Evolutionary conservation across 331 rosid species (phyloP), one percentile per base, ranked within the genome.

Genomic region (Quercus phellos): DNA sequence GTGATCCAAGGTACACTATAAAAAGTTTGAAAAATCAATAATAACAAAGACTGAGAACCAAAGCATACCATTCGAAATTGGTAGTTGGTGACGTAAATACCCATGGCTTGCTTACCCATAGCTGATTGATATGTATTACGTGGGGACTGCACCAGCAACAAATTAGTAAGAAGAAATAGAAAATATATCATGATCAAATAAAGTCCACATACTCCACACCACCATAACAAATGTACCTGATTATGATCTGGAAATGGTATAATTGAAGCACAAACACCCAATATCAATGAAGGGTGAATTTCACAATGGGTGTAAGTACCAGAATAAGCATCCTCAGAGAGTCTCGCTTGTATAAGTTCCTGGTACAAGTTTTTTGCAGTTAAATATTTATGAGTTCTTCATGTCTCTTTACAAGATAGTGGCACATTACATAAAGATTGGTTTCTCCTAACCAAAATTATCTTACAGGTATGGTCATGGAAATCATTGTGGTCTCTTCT

Each of bases 41-140:
- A 56, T 70, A 78, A 79, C 69, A 63, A 75, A 19, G 60, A 19
- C 12, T 18, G 74, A 27, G 24, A 79, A 74, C 55, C 9, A 76
- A 80, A 75, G 64, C 70, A 58, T 90, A 95, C 99, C 99, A 95
- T 95, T 84, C 98, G 93, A 83, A 93, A 95, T 87, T 95, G 98
- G 89, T 93, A 95, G 80, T 95, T 95, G 81, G 99, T 95, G 79
- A 95, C 97, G 78, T 95, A 95, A 50, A 95, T 95, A 80, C 99
- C 99, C 97, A 95, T 93, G 11, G 98, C 99, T 91, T 95, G 97
- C 82, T 93, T 95, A 68, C 98, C 99, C 99, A 95, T 95, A 59
- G 99, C 99, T 77, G 98, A 95, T 79, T 95, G 99, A 78, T 95
- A 91, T 0, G 98, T 95, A 81, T 95, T 93, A 91, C 99, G 97